Evolutionary conservation across 441 rosid genomes (phyloP).

Genomic region (Euphorbia schlechtendalii): DNA sequence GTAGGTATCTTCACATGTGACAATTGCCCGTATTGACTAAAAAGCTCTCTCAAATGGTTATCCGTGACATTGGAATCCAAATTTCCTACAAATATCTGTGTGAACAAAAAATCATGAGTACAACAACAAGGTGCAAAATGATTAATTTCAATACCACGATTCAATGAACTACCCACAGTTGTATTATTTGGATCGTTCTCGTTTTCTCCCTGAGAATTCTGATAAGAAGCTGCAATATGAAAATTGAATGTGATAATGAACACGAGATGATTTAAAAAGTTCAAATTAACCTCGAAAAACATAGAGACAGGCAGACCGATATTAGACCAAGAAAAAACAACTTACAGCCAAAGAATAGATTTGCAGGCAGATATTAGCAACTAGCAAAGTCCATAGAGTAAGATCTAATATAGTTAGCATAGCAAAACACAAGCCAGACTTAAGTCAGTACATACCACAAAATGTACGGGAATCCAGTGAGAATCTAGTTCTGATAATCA

Average conservation of each 20-base stretch:
- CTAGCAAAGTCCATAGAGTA: no score
- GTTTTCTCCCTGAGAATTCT: conserved; percentile 51
- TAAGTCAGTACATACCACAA: neutral
- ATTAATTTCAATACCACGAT: no score
- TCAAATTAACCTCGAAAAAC: neutral
- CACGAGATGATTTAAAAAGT: neutral
- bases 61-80: conserved; percentile 64
- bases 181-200: conserved; percentile 88
- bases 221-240: conserved; percentile 67
- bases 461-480: neutral
- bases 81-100: conserved; percentile 78
- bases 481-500: neutral
- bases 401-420: no score
- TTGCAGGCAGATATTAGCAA: no score
- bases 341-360: no score
- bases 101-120: conserved; percentile 3
- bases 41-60: conserved; percentile 63
- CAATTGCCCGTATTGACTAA: conserved; percentile 72
- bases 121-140: neutral
- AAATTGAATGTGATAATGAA: conserved; percentile 18
- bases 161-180: conserved; percentile 54
- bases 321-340: neutral
- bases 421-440: neutral
- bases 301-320: no score
- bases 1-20: conserved; percentile 42